These are phyloP conservation scores for Metroxylon sagu DNA, from an alignment of 176 grass and related monocot genomes.

Conservation along the genomic window DNA sequence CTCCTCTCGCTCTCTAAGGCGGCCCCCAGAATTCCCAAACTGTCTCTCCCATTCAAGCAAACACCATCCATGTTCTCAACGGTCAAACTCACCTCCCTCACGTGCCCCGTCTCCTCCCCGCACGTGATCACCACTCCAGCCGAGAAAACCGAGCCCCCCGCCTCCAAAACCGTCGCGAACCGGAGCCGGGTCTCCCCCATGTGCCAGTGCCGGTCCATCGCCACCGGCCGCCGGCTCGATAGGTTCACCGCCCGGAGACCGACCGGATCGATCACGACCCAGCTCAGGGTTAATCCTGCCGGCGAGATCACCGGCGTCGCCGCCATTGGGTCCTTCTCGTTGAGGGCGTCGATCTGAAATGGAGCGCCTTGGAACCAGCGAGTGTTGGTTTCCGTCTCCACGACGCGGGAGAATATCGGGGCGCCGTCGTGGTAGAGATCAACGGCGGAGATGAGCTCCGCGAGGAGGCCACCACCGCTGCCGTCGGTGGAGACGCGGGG, in stretches of 20 bases:
- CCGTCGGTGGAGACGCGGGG: not conserved
- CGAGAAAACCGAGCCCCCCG: slow-evolving; percentile 15
- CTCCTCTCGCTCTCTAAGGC: slow-evolving; percentile 21
- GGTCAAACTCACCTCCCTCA: slow-evolving; percentile 51
- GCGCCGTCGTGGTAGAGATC: slow-evolving; percentile 50
- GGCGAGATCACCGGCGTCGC: slow-evolving; percentile 16
- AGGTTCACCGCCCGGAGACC: slow-evolving; percentile 34
- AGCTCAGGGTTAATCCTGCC: slow-evolving; percentile 48
- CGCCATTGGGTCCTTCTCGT: slow-evolving; percentile 33
- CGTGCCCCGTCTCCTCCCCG: slow-evolving; percentile 28
- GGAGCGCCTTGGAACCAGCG: slow-evolving; percentile 59
- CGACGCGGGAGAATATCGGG: slow-evolving; percentile 44
- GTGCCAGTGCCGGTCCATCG: slow-evolving; percentile 46
- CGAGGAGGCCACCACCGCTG: not conserved
- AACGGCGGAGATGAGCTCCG: slow-evolving; percentile 58
- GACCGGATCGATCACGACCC: slow-evolving; percentile 54
- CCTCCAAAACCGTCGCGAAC: slow-evolving; percentile 34
- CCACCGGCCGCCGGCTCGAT: slow-evolving; percentile 40
- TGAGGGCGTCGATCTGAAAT: slow-evolving; percentile 70
- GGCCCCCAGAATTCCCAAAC: slow-evolving; percentile 6
- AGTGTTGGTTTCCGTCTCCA: slow-evolving; percentile 48
- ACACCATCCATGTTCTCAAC: slow-evolving; percentile 25
- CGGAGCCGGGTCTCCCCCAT: slow-evolving; percentile 42
- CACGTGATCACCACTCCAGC: slow-evolving; percentile 38
- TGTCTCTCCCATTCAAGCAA: slow-evolving; percentile 22